A percentile compares a stretch with the other conserved stretches of the same genome.
Evolutionary conservation across 163 green algal genomes (phyloP).

Genomic region (Chlamydomonas reinhardtii): DNA sequence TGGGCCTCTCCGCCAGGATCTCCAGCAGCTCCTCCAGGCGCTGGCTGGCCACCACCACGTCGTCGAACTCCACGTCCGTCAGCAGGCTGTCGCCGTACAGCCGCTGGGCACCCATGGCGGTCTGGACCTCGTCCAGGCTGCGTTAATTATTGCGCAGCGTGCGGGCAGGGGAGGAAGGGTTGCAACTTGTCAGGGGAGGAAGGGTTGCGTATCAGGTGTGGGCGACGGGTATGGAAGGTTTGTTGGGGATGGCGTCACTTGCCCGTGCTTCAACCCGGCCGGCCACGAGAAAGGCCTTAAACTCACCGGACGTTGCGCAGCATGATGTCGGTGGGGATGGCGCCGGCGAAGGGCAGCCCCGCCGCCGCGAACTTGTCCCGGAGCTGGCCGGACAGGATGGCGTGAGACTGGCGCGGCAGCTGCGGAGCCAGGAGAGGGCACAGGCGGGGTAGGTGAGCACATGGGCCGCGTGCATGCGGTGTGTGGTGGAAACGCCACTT

Average conservation of each 20-base stretch:
- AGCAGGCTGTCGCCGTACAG: constrained; percentile 58
- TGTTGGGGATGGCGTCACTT: too few species aligned
- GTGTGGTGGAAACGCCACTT: too few species aligned
- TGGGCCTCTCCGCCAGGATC: constrained; percentile 44
- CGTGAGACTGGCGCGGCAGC: constrained; percentile 49
- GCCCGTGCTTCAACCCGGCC: too few species aligned
- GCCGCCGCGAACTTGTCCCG: constrained; percentile 45
- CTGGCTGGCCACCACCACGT: constrained; percentile 9
- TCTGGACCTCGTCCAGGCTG: background rate
- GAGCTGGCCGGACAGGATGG: constrained; percentile 46
- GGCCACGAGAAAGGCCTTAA: too few species aligned
- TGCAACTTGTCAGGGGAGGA: too few species aligned
- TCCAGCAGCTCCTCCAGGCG: constrained; percentile 66
- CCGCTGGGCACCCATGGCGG: constrained; percentile 53
- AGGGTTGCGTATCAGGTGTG: too few species aligned
- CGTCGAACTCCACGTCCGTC: background rate
- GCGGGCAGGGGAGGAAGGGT: too few species aligned
- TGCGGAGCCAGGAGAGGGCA: background rate
- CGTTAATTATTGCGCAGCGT: too few species aligned
- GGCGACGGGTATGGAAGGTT: too few species aligned
- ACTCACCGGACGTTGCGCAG: constrained; percentile 2
- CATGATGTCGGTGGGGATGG: constrained; percentile 65
- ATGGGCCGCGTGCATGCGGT: too few species aligned
- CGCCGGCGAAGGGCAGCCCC: constrained; percentile 69
- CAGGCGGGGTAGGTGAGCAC: too few species aligned